phyloP scores from a whole-genome alignment of 2,329 filamentous ascomycete species.

The Penicillium sp. region DNA sequence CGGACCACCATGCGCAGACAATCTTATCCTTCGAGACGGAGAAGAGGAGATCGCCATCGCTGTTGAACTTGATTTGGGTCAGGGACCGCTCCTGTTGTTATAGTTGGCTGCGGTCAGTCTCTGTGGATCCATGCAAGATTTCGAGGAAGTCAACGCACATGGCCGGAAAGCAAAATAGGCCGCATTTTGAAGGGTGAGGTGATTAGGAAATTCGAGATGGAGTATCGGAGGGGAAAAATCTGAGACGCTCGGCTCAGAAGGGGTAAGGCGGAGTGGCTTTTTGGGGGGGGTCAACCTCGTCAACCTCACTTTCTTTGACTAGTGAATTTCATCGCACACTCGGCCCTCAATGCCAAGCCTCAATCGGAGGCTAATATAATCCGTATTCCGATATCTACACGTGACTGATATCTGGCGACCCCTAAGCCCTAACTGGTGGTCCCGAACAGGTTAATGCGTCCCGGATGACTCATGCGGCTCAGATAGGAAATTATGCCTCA shows the following conservation, averaged over 20 bases:
- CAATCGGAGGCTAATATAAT: conserved; percentile 19
- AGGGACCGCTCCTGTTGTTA: conserved; percentile 74
- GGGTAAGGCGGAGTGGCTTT: conserved; percentile 26
- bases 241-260: conserved; percentile 25
- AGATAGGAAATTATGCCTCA: background rate
- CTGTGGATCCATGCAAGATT: conserved; percentile 23
- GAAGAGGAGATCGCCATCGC: conserved; percentile 95
- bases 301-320: conserved; percentile 31
- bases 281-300: conserved; percentile 33
- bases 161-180: conserved; percentile 91
- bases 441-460: background rate
- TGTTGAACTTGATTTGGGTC: conserved; percentile 93
- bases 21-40: conserved; percentile 95
- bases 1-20: conserved; percentile 94
- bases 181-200: conserved; percentile 67
- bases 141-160: conserved; percentile 56
- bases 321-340: conserved; percentile 47
- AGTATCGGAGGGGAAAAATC: conserved; percentile 11
- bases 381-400: conserved; percentile 31
- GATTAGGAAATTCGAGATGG: conserved; percentile 21
- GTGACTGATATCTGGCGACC: conserved; percentile 26
- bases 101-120: conserved; percentile 25
- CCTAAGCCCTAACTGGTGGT: conserved; percentile 23
- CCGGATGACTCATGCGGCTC: conserved; percentile 1
- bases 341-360: conserved; percentile 37